Base-by-base conservation (phyloP, 2,329 filamentous ascomycete species). In the Colletotrichum kahawae region DNA sequence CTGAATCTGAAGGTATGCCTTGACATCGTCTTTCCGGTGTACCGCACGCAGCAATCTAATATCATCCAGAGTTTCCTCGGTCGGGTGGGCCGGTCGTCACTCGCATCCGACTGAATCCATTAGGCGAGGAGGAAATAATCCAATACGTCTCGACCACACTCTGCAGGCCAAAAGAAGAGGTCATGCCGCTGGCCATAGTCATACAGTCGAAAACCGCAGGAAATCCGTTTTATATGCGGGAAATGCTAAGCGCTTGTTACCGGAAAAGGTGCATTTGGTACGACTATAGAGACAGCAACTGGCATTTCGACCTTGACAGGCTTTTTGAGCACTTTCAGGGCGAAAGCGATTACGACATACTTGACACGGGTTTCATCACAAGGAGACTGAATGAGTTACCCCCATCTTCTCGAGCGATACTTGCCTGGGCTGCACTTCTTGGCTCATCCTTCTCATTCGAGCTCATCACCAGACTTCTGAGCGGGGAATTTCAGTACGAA, bases 221-320 rank as follows among this genome's bases (percentile, higher is more conserved):
- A 2, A 98, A 98, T 76, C 93, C 95, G 0, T 98, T 98, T 80
- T 97, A 97, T 80, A 94, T 98, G 82, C 90, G 95, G 70, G 95
- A 98, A 84, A 97, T 98, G 90, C 90, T 98, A 6, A 95, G 95
- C 80, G 93, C 94, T 4, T 97, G 95, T 82, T 93, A 98, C 82
- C 92, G 95, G 54, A 97, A 95, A 81, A 93, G 93, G 78, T 98
- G 95, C 82, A 94, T 98, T 65, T 98, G 93, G 91, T 98, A 98
- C 83, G 95, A 95, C 76, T 98, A 97, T 88, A 92, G 92, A 78
- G 91, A 93, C 77, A 94, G 92, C 62, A 89, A 90, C 60, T 98
- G 96, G 96, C 90, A 93, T 59, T 98, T 93, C 81, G 94, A 97
- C 80, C 86, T 98, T 13, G 95, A 98, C 83, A 92, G 91, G 77